Percentiles rank a stretch among this genome's conserved stretches.
phyloP scores from a whole-genome alignment of 2,329 filamentous ascomycete genomes.

The Lasiodiplodia citricola region DNA sequence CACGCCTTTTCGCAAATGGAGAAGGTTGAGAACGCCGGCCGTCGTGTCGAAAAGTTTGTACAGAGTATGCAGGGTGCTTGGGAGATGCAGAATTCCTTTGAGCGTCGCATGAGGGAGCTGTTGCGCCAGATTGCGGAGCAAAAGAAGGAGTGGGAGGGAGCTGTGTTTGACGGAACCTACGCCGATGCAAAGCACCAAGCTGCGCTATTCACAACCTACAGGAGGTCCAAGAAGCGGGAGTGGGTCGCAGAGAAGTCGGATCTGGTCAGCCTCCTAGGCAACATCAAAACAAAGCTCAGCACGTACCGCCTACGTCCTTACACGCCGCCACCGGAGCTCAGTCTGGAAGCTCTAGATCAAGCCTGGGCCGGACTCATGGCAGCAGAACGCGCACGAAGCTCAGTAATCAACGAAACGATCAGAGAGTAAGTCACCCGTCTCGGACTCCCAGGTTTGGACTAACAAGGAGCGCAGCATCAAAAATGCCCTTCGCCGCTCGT shows the following conservation, averaged over 20 bases:
- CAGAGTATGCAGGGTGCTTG: constrained; percentile 98
- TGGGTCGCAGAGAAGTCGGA: constrained; percentile 99
- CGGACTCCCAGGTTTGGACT: constrained; percentile 29
- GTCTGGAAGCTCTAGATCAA: constrained; percentile 78
- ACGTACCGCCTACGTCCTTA: constrained; percentile 93
- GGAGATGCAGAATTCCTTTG: constrained; percentile 99
- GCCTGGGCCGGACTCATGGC: constrained; percentile 82
- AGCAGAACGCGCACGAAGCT: constrained; percentile 85
- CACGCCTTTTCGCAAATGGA: constrained; percentile 99
- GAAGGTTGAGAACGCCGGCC: constrained; percentile 94
- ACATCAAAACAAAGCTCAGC: constrained; percentile 98
- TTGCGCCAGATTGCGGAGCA: constrained; percentile 76
- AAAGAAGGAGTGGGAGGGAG: constrained; percentile 74
- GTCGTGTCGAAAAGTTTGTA: constrained; percentile 97
- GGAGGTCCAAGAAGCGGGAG: constrained; percentile 84
- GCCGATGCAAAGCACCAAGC: constrained; percentile 88
- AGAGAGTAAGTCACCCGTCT: constrained; percentile 68
- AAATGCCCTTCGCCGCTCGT: constrained; percentile 86
- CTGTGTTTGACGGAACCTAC: constrained; percentile 90
- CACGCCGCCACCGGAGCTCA: constrained; percentile 83
- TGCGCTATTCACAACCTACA: constrained; percentile 82
- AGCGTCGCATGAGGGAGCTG: constrained; percentile 85
- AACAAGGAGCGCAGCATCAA: constrained; percentile 71
- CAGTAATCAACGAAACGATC: constrained; percentile 97
- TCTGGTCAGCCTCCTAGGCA: constrained; percentile 87